Percentiles rank a stretch among this genome's conserved stretches.
Conservation (phyloP, 805 yeast genomes). For the Metschnikowia continentalis region DNA sequence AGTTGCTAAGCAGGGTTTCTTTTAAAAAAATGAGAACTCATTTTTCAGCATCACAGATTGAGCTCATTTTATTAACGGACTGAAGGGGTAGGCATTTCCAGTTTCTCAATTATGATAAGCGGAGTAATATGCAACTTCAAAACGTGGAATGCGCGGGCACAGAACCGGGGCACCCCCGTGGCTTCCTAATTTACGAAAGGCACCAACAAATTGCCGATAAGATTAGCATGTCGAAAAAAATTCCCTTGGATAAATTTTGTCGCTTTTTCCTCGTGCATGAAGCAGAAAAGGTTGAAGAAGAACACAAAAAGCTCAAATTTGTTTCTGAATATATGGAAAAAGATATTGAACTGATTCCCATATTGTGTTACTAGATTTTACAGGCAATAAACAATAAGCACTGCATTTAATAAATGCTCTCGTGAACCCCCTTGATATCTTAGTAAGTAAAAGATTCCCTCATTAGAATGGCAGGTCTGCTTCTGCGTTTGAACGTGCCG, state of each 20-base stretch:
- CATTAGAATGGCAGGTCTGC: too few relatives aligned
- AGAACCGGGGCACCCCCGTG: slow-evolving; percentile 1
- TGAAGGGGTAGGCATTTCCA: background rate
- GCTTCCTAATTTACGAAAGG: background rate
- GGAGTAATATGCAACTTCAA: background rate
- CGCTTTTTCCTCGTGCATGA: background rate
- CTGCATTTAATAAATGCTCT: too few relatives aligned
- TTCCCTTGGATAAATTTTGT: too few relatives aligned
- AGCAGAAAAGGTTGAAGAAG: background rate
- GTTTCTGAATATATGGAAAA: background rate
- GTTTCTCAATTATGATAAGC: background rate
- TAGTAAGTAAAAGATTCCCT: too few relatives aligned
- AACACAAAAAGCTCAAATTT: background rate
- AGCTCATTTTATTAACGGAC: background rate
- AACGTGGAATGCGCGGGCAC: slow-evolving; percentile 3
- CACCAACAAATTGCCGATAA: background rate
- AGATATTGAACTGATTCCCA: too few relatives aligned
- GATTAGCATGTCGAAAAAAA: too few relatives aligned
- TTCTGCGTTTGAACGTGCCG: background rate
- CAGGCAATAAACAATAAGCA: too few relatives aligned
- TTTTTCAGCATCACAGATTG: background rate
- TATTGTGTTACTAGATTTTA: too few relatives aligned
- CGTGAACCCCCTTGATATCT: too few relatives aligned
- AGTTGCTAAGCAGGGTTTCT: background rate
- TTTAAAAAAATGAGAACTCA: background rate